Evolutionary conservation across 2,329 filamentous ascomycete genomes (phyloP), one percentile per base, ranked within the genome.

Genomic region (Fusarium hainanense): DNA sequence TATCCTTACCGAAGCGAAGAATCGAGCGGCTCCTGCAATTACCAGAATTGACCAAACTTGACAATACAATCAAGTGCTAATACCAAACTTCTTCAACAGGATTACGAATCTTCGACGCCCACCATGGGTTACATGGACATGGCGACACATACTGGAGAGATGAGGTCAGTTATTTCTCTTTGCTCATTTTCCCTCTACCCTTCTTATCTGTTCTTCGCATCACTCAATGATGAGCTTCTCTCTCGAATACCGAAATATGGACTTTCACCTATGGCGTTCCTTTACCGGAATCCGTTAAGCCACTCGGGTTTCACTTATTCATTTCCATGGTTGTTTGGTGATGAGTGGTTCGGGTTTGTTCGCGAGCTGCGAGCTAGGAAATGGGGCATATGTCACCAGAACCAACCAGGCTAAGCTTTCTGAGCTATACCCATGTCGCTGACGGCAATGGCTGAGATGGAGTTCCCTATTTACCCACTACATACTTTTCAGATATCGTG

Each of bases 61-160:
- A 13, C 47, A 54, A 44, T 54, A 34, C 37, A 43, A 42, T 51
- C 61, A 63, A 65, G 49, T 40, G 66, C 74, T 75, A 63, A 75
- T 62, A 63, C 57, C 41, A 57, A 58, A 52, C 68, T 67, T 59
- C 67, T 77, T 70, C 73, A 82, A 77, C 81, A 87, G 84, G 85
- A 87, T 76, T 87, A 86, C 80, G 83, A 86, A 79, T 81, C 84
- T 77, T 84, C 85, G 78, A 82, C 85, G 78, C 79, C 77, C 74
- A 84, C 83, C 77, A 80, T 87, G 77, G 85, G 86, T 73, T 88
- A 86, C 75, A 82, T 87, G 76, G 84, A 85, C 56, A 82, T 87
- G 73, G 82, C 82, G 57, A 78, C 82, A 54, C 81, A 83, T 72
- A 76, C 81, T 32, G 78, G 76, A 83, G 85, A 88, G 76, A 85